These are phyloP conservation scores for Rhodofomes roseus DNA, from an alignment of 1,284 basidiomycete genomes.

Conservation along the genomic window DNA sequence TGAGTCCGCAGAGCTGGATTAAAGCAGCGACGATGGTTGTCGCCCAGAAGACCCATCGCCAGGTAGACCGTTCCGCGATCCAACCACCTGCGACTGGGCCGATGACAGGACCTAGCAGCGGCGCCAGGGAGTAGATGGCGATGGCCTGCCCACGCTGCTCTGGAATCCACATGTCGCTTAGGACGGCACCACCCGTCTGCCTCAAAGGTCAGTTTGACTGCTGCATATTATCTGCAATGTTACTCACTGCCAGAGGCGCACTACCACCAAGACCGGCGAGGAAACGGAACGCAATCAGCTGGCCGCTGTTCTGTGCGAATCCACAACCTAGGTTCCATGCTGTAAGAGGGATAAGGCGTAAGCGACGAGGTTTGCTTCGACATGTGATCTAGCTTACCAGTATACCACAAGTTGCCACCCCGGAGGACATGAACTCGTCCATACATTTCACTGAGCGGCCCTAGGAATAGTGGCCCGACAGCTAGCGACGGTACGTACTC, in stretches of 20 bases:
- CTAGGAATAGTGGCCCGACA: conserved; percentile 48
- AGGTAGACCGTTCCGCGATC: conserved; percentile 56
- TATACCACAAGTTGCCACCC: conserved; percentile 49
- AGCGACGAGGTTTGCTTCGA: background rate
- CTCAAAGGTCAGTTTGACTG: background rate
- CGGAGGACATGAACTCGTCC: conserved; percentile 38
- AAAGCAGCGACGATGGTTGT: conserved; percentile 50
- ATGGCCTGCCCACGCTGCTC: conserved; percentile 69
- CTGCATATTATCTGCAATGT: background rate
- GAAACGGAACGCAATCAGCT: conserved; percentile 62
- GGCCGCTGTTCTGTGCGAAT: conserved; percentile 51
- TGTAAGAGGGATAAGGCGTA: conserved; percentile 17
- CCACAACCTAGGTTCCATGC: conserved; percentile 63
- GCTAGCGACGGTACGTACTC: conserved; percentile 19
- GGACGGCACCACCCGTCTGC: conserved; percentile 63
- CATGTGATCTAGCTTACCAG: conserved; percentile 32
- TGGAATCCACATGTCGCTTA: conserved; percentile 68
- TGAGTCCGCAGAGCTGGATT: conserved; percentile 50
- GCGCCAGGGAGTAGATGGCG: conserved; percentile 66
- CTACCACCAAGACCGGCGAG: conserved; percentile 60
- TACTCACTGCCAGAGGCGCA: conserved; percentile 50
- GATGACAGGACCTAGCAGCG: conserved; percentile 59
- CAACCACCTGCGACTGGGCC: conserved; percentile 65
- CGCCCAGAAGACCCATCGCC: conserved; percentile 70
- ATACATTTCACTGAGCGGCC: conserved; percentile 50